Base-by-base conservation (phyloP, 2,329 filamentous ascomycete species). In the Botryotinia narcissicola region DNA sequence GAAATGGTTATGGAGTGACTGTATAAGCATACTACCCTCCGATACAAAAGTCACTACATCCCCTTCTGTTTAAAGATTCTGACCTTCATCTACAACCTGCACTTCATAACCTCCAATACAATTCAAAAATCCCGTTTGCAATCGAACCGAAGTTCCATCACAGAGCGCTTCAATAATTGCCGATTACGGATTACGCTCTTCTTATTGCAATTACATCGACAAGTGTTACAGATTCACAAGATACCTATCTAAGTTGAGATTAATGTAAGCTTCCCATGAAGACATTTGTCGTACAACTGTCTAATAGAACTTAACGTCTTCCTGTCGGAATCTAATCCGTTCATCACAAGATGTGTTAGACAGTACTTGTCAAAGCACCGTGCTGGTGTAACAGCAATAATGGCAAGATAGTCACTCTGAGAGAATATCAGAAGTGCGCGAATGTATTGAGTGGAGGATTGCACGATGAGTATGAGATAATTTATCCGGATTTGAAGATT, bases 401-500 rank as follows among this genome's bases (percentile, higher is more conserved):
- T 37, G 59, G 59, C 32, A 12, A 37, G 22, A 37, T 0, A 12
- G 5, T 37, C 9, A 14, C 3, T 35, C 35, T 35, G 35, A 35
- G 35, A 35, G 35, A 35, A 35, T 35, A 35, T 35, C 35, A 3
- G 35, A 5, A 35, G 35, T 35, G 35, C 35, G 35, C 32, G 35
- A 35, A 35, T 35, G 35, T 35, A 35, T 0, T 0, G 4, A 6
- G 0, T 9, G 59, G 59, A 14, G 22, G 20, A 20, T 7, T 10
- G 7, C 59, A 61, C 22, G 59, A 61, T 14, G 5, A 14, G 12
- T 61, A 37, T 25, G 37, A 14, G 10, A 2, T 1, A 14, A 2
- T 0, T 37, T 20, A 1, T 35, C 0, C 0, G 10, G 10, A 25
- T 0, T 3, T 22, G 0, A 0, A 14, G 22, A 0, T 3, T 37